Percentiles rank a stretch among this genome's conserved stretches.
phyloP scores from a whole-genome alignment of 148 eudicot genomes.

The Dysphania ambrosioides region DNA sequence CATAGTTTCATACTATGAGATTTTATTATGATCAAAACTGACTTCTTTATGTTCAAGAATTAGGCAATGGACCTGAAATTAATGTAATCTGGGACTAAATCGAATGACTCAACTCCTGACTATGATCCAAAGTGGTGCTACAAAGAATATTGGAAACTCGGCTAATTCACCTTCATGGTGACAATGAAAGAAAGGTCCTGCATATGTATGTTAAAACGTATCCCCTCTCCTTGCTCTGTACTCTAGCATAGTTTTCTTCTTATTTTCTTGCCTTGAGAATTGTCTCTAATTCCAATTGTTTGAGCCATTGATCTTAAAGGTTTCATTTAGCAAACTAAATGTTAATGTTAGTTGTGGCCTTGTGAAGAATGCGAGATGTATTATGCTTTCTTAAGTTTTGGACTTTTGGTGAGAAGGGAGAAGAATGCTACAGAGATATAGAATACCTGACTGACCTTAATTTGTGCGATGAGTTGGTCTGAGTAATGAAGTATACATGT shows the following conservation, averaged over 20 bases:
- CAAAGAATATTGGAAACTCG: neutral
- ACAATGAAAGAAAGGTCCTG: too few species aligned
- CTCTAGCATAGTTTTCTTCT: neutral
- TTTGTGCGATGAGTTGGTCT: neutral
- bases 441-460: neutral
- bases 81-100: too few species aligned
- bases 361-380: neutral
- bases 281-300: neutral
- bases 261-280: neutral
- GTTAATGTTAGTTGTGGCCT: neutral
- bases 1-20: too few species aligned
- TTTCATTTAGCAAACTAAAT: neutral
- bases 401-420: neutral
- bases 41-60: too few species aligned
- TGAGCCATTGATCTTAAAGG: neutral
- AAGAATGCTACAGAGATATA: neutral
- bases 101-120: too few species aligned
- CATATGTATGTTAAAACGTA: neutral
- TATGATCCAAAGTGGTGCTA: too few species aligned
- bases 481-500: neutral
- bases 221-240: neutral
- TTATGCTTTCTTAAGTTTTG: neutral
- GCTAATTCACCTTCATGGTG: neutral
- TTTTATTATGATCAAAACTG: too few species aligned
- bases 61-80: too few species aligned